These are phyloP conservation scores for Pseudocercospora ulei DNA, from an alignment of 2,329 filamentous ascomycete species.

Conservation along the genomic window DNA sequence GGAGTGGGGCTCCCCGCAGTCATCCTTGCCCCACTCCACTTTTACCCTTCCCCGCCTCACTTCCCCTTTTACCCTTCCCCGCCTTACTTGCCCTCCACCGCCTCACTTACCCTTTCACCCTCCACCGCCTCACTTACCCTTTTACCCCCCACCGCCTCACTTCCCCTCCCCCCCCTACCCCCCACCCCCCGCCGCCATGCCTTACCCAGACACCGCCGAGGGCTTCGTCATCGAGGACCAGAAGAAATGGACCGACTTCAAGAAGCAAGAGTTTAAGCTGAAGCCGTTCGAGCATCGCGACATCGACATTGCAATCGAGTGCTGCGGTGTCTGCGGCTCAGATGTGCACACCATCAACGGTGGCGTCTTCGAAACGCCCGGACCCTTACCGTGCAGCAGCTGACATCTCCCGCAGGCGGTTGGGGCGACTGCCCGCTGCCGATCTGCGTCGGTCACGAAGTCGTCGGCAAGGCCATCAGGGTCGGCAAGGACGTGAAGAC, in stretches of 20 bases:
- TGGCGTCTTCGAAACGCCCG: neutral
- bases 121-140: no score
- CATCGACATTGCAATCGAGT: slow-evolving; percentile 77
- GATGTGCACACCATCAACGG: slow-evolving; percentile 28
- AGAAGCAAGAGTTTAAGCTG: slow-evolving; percentile 55
- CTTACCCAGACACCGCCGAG: slow-evolving; percentile 45
- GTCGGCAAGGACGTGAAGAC: slow-evolving; percentile 44
- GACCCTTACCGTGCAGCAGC: slow-evolving; percentile 6
- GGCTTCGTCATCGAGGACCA: slow-evolving; percentile 44
- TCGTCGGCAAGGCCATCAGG: slow-evolving; percentile 44
- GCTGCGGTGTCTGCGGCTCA: slow-evolving; percentile 52
- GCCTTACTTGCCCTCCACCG: no score
- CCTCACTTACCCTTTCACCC: no score
- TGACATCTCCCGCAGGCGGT: slow-evolving; percentile 39
- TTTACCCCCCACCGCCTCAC: neutral
- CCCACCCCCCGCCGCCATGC: slow-evolving; percentile 35
- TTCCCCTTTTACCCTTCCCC: no score
- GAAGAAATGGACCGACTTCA: slow-evolving; percentile 55
- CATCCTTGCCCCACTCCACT: no score
- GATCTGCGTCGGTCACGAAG: slow-evolving; percentile 57
- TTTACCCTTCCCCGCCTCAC: no score
- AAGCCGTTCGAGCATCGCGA: slow-evolving; percentile 83
- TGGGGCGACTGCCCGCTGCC: slow-evolving; percentile 57
- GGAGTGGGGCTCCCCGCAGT: no score
- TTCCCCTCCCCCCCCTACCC: slow-evolving; percentile 8